These are phyloP conservation scores for Zelopaecilomyces penicillatus DNA, from an alignment of 2,329 filamentous ascomycete genomes.

Conservation along the genomic window DNA sequence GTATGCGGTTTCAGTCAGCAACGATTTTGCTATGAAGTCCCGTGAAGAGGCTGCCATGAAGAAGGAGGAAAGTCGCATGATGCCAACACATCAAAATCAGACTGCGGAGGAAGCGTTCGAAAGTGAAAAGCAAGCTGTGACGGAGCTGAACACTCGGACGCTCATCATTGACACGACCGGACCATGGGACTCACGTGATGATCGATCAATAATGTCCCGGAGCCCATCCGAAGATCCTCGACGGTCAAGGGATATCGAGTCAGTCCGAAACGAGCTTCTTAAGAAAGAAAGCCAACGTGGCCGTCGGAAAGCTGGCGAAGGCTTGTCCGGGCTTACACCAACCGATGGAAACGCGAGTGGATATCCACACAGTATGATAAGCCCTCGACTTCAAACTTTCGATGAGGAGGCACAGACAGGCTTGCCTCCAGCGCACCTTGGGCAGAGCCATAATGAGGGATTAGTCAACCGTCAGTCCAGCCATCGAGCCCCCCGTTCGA, in stretches of 20 bases:
- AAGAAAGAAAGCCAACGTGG: constrained; percentile 38
- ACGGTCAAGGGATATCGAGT: constrained; percentile 30
- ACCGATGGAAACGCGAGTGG: constrained; percentile 17
- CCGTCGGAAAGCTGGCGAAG: constrained; percentile 41
- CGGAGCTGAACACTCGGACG: constrained; percentile 34
- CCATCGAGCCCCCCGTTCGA: constrained; percentile 5
- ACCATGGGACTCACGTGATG: constrained; percentile 14
- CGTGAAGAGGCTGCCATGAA: constrained; percentile 50
- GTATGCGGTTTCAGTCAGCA: constrained; percentile 70
- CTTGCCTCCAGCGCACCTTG: constrained; percentile 22
- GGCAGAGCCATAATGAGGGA: constrained; percentile 16
- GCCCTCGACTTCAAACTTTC: constrained; percentile 26
- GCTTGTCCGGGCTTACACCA: constrained; percentile 27
- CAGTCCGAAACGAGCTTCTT: constrained; percentile 26
- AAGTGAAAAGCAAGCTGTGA: constrained; percentile 36
- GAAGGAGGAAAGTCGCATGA: constrained; percentile 58
- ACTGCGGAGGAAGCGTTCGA: constrained; percentile 20
- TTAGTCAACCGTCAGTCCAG: constrained; percentile 5
- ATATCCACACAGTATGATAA: constrained; percentile 20
- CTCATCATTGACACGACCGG: constrained; percentile 17
- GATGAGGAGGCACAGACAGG: constrained; percentile 37
- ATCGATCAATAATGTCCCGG: constrained; percentile 11
- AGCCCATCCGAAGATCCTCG: constrained; percentile 25
- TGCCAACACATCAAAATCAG: constrained; percentile 37
- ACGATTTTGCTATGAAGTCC: constrained; percentile 56